Conservation (phyloP, 73 alveolate genomes). For the Stentor roeselii region DNA sequence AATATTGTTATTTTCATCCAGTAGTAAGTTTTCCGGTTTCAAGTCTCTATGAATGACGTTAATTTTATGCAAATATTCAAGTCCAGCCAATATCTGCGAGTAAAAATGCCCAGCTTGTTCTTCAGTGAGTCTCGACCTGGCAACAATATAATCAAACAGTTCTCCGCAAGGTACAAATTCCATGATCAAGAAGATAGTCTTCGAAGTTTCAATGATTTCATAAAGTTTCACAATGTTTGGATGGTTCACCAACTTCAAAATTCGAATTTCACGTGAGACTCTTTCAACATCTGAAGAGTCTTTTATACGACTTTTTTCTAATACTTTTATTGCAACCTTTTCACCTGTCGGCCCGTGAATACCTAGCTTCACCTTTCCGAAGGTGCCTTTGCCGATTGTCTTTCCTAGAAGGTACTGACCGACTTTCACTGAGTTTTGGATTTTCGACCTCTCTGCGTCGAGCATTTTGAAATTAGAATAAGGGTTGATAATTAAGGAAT, state of each 20-base stretch:
- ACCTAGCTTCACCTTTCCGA: constrained; percentile 17
- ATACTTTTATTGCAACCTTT: constrained; percentile 74
- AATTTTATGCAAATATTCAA: constrained; percentile 71
- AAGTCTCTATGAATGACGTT: constrained; percentile 84
- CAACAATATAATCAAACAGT: constrained; percentile 74
- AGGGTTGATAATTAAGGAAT: too few species aligned
- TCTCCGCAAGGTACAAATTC: constrained; percentile 82
- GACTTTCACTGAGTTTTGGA: too few species aligned
- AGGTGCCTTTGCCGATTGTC: constrained; percentile 11
- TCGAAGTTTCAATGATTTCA: constrained; percentile 46
- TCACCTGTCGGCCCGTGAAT: constrained; percentile 29
- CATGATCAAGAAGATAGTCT: constrained; percentile 49
- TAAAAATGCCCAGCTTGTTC: constrained; percentile 74
- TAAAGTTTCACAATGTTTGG: constrained; percentile 54
- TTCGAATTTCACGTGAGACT: constrained; percentile 69
- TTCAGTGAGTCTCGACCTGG: constrained; percentile 45
- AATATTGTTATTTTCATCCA: constrained; percentile 63
- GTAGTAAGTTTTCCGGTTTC: constrained; percentile 82
- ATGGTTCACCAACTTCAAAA: constrained; percentile 61
- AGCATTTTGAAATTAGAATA: too few species aligned
- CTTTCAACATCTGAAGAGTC: constrained; percentile 73
- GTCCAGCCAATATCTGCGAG: constrained; percentile 70
- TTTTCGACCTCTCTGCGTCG: too few species aligned
- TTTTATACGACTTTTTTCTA: constrained; percentile 63
- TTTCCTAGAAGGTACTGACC: constrained; percentile 14